Conservation (phyloP, 352 stramenopile genomes). For the Globisporangium parvum region DNA sequence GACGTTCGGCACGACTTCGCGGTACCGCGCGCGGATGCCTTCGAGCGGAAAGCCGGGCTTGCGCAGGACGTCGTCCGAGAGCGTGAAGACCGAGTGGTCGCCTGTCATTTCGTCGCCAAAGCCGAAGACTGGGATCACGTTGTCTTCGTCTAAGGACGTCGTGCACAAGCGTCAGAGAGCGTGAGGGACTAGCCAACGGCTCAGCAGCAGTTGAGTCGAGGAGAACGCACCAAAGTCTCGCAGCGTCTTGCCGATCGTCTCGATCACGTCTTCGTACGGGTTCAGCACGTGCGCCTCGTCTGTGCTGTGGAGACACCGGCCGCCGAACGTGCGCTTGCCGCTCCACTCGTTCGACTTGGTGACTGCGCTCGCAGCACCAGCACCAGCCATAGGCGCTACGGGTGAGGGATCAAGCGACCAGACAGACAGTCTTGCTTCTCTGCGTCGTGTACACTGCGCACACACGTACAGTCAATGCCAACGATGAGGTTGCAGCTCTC, state of each 20-base stretch:
- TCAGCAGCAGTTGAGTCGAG: background rate
- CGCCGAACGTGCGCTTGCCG: conserved; percentile 74
- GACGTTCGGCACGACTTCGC: conserved; percentile 61
- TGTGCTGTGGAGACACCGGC: conserved; percentile 61
- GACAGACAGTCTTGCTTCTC: too few relatives aligned
- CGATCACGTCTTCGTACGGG: conserved; percentile 84
- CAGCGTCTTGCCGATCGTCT: conserved; percentile 68
- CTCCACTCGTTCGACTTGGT: conserved; percentile 90
- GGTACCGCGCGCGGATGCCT: conserved; percentile 58
- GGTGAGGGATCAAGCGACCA: too few relatives aligned
- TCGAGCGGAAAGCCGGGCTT: conserved; percentile 58
- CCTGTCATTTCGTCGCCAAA: conserved; percentile 81
- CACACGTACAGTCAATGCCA: conserved; percentile 75
- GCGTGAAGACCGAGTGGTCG: conserved; percentile 75
- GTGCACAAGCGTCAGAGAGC: conserved; percentile 7
- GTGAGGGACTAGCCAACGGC: too few relatives aligned
- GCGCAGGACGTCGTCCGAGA: conserved; percentile 25
- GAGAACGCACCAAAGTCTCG: conserved; percentile 54
- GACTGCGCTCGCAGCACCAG: conserved; percentile 44
- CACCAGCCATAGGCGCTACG: background rate
- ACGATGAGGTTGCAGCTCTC: conserved; percentile 85
- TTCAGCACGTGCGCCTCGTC: conserved; percentile 41
- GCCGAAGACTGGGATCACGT: conserved; percentile 75
- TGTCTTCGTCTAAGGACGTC: conserved; percentile 81
- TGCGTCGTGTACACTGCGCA: background rate